Base-by-base conservation (phyloP, 805 yeast genomes). In the Candida vaughaniae region DNA sequence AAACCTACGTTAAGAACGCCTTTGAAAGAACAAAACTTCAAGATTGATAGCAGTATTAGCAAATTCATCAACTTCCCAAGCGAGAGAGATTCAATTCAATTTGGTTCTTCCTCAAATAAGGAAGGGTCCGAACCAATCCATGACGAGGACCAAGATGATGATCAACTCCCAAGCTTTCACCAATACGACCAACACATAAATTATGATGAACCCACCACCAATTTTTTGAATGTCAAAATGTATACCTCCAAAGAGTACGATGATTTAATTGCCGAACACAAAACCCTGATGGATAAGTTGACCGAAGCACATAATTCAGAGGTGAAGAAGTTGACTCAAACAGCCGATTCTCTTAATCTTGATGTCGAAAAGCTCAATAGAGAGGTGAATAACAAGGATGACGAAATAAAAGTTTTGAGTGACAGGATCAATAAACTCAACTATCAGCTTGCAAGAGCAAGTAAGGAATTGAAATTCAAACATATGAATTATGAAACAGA, bases 181-280 rank as follows among this genome's bases (percentile, higher is more conserved):
- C 23, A 18, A 7, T 20, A 6, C n/a, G 14, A 29, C 28, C 20
- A 27, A n/a, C 6, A 22, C 33, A 25, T 17, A 11, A 33, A 23
- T 18, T 5, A n/a, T 29, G 34, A 36, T 30, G 39, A 36, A 15
- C 39, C 39, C 4, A 36, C 39, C 23, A 31, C 31, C 22, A 31
- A 30, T 15, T 36, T 36, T 11, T 25, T 36, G 23, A 31, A 36
- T n/a, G n/a, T 33, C 5, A 30, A 36, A 25, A 26, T 36, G 27
- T 36, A 36, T 23, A 25, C 35, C n/a, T 12, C 34, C 39, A 35
- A 29, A 12, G 39, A 35, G 20, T 35, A 29, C 19, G 39, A 35
- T 30, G 34, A 29, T 19, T 20, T 35, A 9, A 17, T 29, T 10
- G 15, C 7, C 11, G 14, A 11, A 6, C 29, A 35, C 14, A 29